phyloP scores from a whole-genome alignment of 2,329 filamentous ascomycete species.

The Thyridium curvatum region DNA sequence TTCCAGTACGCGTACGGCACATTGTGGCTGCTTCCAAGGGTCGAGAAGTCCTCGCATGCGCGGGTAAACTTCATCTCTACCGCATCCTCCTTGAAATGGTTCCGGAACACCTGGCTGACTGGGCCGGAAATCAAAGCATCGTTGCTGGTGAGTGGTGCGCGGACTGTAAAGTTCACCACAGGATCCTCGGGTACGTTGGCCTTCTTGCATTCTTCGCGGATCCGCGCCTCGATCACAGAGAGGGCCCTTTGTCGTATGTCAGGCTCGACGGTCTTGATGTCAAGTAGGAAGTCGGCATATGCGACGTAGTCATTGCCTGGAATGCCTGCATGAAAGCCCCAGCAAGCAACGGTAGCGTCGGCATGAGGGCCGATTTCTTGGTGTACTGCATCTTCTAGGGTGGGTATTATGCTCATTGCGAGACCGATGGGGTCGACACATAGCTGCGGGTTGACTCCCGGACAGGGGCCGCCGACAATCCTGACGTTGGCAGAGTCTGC shows the following conservation, averaged over 20 bases:
- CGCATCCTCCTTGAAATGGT: not conserved
- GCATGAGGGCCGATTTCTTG: slow-evolving; percentile 22
- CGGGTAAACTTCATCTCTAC: not conserved
- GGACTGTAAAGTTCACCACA: slow-evolving; percentile 1
- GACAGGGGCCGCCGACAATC: slow-evolving; percentile 32
- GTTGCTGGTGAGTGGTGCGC: slow-evolving; percentile 1
- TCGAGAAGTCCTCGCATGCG: not conserved
- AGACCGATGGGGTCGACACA: slow-evolving; percentile 40
- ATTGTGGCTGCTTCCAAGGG: not conserved
- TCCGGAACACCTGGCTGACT: not conserved
- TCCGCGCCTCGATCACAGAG: slow-evolving; percentile 1
- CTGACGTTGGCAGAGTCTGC: slow-evolving; percentile 20
- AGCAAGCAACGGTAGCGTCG: slow-evolving; percentile 4
- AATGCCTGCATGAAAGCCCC: slow-evolving; percentile 1
- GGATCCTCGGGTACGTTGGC: slow-evolving; percentile 1
- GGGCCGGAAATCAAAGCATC: not conserved
- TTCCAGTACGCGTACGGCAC: slow-evolving; percentile 1
- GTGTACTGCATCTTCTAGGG: slow-evolving; percentile 22
- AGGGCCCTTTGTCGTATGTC: slow-evolving; percentile 1
- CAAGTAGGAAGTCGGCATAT: slow-evolving; percentile 1
- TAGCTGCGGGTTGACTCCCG: slow-evolving; percentile 33
- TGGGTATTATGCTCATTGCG: slow-evolving; percentile 30
- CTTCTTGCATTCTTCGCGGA: not conserved
- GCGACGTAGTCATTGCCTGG: slow-evolving; percentile 4
- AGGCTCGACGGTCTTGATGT: slow-evolving; percentile 3